A percentile compares a stretch with the other conserved stretches of the same genome.
Conservation (phyloP, 108 stramenopile genomes). For the Skeletonema tropicum region DNA sequence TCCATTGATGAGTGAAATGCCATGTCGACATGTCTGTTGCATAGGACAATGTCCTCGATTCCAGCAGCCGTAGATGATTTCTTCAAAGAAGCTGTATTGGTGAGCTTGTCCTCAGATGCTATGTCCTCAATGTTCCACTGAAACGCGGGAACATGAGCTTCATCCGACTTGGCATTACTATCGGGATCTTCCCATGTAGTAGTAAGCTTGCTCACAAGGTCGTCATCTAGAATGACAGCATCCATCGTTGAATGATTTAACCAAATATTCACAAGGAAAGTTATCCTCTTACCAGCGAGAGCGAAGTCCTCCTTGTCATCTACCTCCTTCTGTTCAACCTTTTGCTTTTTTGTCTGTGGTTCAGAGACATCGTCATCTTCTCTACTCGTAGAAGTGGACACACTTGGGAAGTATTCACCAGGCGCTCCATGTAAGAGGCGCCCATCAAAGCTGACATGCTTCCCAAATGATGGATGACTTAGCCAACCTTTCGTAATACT, state of each 20-base stretch:
- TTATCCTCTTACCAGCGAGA: slow-evolving; percentile 62
- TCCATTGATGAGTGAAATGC: slow-evolving; percentile 68
- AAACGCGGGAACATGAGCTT: slow-evolving; percentile 44
- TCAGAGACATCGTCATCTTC: neutral
- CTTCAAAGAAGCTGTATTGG: slow-evolving; percentile 28
- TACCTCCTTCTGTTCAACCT: slow-evolving; percentile 23
- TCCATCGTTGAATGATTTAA: slow-evolving; percentile 84
- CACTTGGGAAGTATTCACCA: slow-evolving; percentile 70
- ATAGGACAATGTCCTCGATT: slow-evolving; percentile 72
- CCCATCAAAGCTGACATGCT: slow-evolving; percentile 92
- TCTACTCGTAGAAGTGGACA: neutral
- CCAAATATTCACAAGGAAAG: slow-evolving; percentile 94
- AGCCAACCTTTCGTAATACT: slow-evolving; percentile 74
- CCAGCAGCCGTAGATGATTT: slow-evolving; percentile 64
- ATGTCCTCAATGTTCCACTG: slow-evolving; percentile 49
- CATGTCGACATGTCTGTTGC: slow-evolving; percentile 66
- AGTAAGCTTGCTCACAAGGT: slow-evolving; percentile 70
- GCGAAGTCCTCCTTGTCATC: neutral
- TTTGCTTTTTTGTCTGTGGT: slow-evolving; percentile 15
- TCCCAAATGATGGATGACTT: slow-evolving; percentile 77
- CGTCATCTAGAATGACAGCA: slow-evolving; percentile 71
- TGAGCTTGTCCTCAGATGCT: slow-evolving; percentile 30
- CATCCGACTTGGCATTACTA: slow-evolving; percentile 35
- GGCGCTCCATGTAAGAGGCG: slow-evolving; percentile 91
- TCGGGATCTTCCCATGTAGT: slow-evolving; percentile 37